Conservation (phyloP, 2,329 filamentous ascomycete genomes). For the Calonectria pseudoreteaudii region DNA sequence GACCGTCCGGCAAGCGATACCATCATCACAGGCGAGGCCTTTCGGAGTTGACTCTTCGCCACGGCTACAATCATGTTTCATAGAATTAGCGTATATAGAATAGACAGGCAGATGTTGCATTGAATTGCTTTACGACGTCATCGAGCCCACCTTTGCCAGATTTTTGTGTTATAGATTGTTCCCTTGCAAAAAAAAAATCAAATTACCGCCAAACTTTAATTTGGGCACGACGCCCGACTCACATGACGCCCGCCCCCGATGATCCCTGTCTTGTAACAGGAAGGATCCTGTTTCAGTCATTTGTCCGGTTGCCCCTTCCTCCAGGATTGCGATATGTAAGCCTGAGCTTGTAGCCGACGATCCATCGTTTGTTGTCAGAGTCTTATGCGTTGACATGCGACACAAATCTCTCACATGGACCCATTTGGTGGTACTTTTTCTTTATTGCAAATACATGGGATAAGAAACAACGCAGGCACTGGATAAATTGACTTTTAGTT, state of each 20-base stretch:
- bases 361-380: not conserved
- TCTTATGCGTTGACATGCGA: not conserved
- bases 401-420: not conserved
- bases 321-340: not conserved
- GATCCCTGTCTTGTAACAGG: not conserved
- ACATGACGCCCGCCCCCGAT: not conserved
- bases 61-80: not conserved
- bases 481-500: not conserved
- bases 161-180: not conserved
- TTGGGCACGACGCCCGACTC: not conserved
- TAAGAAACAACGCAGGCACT: not conserved
- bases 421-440: not conserved
- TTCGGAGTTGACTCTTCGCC: not conserved
- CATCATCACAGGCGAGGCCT: not conserved
- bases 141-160: not conserved
- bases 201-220: not conserved
- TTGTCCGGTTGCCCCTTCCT: not conserved
- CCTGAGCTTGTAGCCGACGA: not conserved
- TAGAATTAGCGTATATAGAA: constrained; percentile 8
- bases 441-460: not conserved
- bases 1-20: constrained; percentile 3
- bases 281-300: not conserved
- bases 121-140: not conserved
- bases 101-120: not conserved
- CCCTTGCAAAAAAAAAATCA: not conserved